phyloP scores from a whole-genome alignment of 331 rosid species.

The Rosa hybrid region DNA sequence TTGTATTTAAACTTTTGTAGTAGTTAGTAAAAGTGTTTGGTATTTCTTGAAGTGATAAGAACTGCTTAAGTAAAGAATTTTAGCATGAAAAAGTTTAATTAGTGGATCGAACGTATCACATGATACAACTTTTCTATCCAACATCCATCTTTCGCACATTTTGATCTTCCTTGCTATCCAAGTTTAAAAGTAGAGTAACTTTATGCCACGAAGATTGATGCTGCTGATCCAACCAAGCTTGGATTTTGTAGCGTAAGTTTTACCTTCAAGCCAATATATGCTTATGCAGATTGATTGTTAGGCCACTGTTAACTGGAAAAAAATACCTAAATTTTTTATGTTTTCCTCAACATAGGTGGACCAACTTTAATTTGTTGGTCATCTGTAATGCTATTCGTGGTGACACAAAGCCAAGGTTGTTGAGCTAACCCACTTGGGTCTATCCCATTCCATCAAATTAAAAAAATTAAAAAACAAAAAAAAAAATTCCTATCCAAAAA shows the following conservation, averaged over 20 bases:
- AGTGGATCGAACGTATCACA: background rate
- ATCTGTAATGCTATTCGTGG: background rate
- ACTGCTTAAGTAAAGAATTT: too few species aligned
- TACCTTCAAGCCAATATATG: background rate
- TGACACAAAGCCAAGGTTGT: background rate
- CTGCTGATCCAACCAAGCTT: background rate
- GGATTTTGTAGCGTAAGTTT: background rate
- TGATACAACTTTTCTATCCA: too few species aligned
- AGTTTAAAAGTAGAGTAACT: background rate
- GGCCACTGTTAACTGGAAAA: background rate
- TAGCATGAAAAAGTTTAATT: background rate
- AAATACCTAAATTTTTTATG: background rate
- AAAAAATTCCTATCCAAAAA: too few species aligned
- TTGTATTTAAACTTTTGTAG: too few species aligned
- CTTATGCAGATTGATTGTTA: background rate
- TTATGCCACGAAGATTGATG: background rate
- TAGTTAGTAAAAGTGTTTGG: too few species aligned
- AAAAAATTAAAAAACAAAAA: too few species aligned
- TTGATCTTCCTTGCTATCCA: background rate
- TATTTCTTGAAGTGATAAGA: too few species aligned
- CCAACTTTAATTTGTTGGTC: background rate
- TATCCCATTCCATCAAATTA: background rate
- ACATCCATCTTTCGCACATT: background rate
- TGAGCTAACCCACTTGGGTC: constrained; percentile 37
- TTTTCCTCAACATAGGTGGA: background rate